phyloP scores from a whole-genome alignment of 345 rosid genomes.

The Salix udensis region DNA sequence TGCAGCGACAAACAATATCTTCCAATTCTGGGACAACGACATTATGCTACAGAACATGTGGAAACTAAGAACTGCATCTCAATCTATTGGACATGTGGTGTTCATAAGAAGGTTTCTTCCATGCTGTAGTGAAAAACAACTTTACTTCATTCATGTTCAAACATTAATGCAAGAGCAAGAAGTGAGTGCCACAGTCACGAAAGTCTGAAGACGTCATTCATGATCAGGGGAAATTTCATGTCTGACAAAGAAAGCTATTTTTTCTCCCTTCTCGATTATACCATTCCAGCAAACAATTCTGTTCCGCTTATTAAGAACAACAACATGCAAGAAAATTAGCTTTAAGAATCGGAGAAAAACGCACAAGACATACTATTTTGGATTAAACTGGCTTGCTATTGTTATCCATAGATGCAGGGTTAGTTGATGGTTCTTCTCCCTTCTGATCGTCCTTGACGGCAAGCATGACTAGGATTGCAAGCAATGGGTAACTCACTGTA shows the following conservation, averaged over 20 bases:
- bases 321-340: not conserved
- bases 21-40: too few relatives aligned
- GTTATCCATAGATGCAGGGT: not conserved
- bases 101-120: not conserved
- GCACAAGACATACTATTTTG: not conserved
- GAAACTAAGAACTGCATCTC: too few relatives aligned
- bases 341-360: not conserved
- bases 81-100: too few relatives aligned
- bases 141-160: too few relatives aligned
- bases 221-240: not conserved
- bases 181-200: not conserved
- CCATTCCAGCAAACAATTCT: not conserved
- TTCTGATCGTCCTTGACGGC: conserved; percentile 59
- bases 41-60: too few relatives aligned
- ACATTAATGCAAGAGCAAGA: too few relatives aligned
- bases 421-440: conserved; percentile 6
- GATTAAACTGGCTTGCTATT: conserved; percentile 1
- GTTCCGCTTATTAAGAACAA: not conserved
- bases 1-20: too few relatives aligned
- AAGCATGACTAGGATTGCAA: conserved; percentile 54
- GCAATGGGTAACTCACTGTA: conserved; percentile 67
- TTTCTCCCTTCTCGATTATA: not conserved
- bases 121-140: not conserved
- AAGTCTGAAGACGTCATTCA: too few relatives aligned
- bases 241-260: not conserved